These are phyloP conservation scores for Phytopythium delawarense DNA, from an alignment of 352 stramenopile species.

Conservation along the genomic window DNA sequence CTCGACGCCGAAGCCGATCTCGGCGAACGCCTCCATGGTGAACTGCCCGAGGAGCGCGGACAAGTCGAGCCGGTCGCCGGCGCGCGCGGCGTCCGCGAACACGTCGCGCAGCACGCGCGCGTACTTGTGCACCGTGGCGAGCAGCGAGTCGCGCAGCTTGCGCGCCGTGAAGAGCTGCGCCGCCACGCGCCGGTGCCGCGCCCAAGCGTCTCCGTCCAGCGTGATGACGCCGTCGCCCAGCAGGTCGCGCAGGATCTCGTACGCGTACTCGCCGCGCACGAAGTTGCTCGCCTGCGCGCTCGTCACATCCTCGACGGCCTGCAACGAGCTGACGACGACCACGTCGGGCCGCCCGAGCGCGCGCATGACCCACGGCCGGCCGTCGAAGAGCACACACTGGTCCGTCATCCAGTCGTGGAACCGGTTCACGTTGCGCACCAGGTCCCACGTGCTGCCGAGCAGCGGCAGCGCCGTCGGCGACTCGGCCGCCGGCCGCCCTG, in stretches of 20 bases:
- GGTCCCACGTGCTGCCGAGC: constrained; percentile 4
- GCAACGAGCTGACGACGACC: constrained; percentile 28
- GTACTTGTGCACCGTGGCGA: constrained; percentile 26
- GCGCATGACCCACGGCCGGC: constrained; percentile 5
- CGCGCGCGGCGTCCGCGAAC: constrained; percentile 17
- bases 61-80: constrained; percentile 7
- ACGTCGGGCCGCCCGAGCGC: constrained; percentile 17
- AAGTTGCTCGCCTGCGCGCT: constrained; percentile 57
- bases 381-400: constrained; percentile 6
- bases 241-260: constrained; percentile 39
- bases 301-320: constrained; percentile 31
- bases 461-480: constrained; percentile 6
- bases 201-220: constrained; percentile 47
- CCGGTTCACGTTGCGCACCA: constrained; percentile 1
- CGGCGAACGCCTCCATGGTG: constrained; percentile 17
- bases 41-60: constrained; percentile 9
- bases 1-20: constrained; percentile 17
- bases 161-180: constrained; percentile 32
- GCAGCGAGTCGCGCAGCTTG: constrained; percentile 29
- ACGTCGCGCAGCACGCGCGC: constrained; percentile 21
- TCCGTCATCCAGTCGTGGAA: constrained; percentile 10
- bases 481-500: neutral
- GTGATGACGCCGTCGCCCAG: constrained; percentile 57
- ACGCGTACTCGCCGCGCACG: constrained; percentile 42
- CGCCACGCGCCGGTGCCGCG: constrained; percentile 33